phyloP scores from a whole-genome alignment of 2,329 filamentous ascomycete genomes.

The Myriosclerotinia scirpicola region DNA sequence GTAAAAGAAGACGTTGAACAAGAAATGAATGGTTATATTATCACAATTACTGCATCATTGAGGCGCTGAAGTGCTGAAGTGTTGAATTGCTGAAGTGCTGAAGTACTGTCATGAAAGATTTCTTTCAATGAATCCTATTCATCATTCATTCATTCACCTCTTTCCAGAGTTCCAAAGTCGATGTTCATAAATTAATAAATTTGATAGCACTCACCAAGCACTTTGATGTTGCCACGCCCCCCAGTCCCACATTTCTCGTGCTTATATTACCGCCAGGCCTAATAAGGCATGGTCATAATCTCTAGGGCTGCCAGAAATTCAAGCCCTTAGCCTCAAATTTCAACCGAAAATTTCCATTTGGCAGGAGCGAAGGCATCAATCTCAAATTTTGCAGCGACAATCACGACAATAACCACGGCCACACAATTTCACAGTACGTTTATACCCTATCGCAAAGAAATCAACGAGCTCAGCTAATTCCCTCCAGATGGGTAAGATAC shows the following conservation, averaged over 20 bases:
- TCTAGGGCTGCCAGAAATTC: slow-evolving; percentile 22
- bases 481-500: slow-evolving; percentile 62
- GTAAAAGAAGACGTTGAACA: not conserved
- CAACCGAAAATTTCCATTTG: slow-evolving; percentile 24
- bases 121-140: slow-evolving; percentile 1
- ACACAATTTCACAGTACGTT: slow-evolving; percentile 50
- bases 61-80: not conserved
- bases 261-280: not conserved
- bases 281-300: slow-evolving; percentile 15
- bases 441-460: slow-evolving; percentile 28
- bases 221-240: slow-evolving; percentile 14
- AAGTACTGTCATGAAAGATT: slow-evolving; percentile 1
- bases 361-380: slow-evolving; percentile 21
- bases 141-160: not conserved
- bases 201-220: not conserved
- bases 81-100: not conserved
- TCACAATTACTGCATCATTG: slow-evolving; percentile 3
- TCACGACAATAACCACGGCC: slow-evolving; percentile 49
- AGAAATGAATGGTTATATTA: not conserved
- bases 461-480: slow-evolving; percentile 38
- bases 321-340: slow-evolving; percentile 25
- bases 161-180: not conserved
- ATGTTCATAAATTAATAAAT: not conserved
- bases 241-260: slow-evolving; percentile 6
- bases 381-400: slow-evolving; percentile 33